phyloP scores from a whole-genome alignment of 2,329 filamentous ascomycete genomes.

The Aspergillus floridensis region DNA sequence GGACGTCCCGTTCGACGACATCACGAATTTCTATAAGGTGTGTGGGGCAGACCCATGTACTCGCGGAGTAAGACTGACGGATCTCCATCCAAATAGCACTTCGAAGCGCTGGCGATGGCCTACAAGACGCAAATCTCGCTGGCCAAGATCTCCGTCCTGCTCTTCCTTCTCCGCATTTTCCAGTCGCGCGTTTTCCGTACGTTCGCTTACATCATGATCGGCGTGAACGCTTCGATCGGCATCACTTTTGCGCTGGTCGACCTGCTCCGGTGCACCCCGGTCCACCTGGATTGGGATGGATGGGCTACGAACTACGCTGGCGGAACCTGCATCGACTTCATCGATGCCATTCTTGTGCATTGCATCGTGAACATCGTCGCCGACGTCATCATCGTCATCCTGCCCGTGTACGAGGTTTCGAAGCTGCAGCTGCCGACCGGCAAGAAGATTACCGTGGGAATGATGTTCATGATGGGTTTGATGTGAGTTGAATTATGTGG shows the following conservation, averaged over 20 bases:
- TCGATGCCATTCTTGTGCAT: conserved; percentile 16
- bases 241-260: conserved; percentile 20
- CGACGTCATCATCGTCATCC: conserved; percentile 21
- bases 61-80: too few relatives aligned
- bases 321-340: conserved; percentile 22
- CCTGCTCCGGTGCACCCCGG: conserved; percentile 19
- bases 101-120: conserved; percentile 18
- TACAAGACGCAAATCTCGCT: conserved; percentile 25
- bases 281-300: conserved; percentile 21
- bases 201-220: conserved; percentile 19
- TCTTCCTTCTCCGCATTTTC: conserved; percentile 26
- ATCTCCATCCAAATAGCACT: conserved; percentile 6
- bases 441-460: conserved; percentile 18
- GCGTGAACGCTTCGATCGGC: conserved; percentile 19
- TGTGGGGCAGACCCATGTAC: not conserved
- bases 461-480: conserved; percentile 22
- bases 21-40: conserved; percentile 21
- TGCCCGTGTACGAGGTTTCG: conserved; percentile 22
- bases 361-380: conserved; percentile 22
- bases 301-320: conserved; percentile 14
- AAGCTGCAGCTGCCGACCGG: conserved; percentile 18
- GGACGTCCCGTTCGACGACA: conserved; percentile 22
- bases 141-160: conserved; percentile 25
- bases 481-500: conserved; percentile 7
- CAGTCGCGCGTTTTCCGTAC: conserved; percentile 17